Base-by-base conservation (phyloP, 2,329 filamentous ascomycete species). In the Ilyonectria sp. region DNA sequence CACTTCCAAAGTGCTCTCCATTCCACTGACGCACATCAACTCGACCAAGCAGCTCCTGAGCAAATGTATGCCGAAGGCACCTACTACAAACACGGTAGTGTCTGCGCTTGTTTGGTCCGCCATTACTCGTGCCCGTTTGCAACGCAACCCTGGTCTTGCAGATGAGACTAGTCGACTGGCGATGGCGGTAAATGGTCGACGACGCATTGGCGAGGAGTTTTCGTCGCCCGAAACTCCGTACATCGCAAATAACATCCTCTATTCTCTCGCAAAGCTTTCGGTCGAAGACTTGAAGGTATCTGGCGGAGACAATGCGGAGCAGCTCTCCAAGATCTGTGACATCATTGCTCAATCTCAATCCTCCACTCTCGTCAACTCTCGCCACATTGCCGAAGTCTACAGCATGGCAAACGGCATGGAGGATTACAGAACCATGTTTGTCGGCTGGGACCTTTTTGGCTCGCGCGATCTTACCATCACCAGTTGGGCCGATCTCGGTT, bases 381-480 rank as follows among this genome's bases (percentile, higher is more conserved):
- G 29, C 6, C 49, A 62, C 26, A 60, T 69, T 37, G 63, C 63
- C 35, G 44, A 69, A 31, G 55, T 69, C 13, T 66, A 26, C 49
- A 59, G 31, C 19, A 43, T 69, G 6, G 50, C 23, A 6, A 31
- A 23, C 10, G 15, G 37, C 6, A 11, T 59, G 10, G 29, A 29
- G 6, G 59, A 69, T 19, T 69, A 63, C n/a, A 40, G 59, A 3
- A 37, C 49, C 19, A 29, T 69, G 4, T 69, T 69, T 15, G 58
- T 65, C 8, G 66, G 63, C 26, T 69, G 63, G 66, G 63, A 66
- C 6, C 49, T 66, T 1, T 66, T 69, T 19, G 40, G 43, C 2
- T 56, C 47, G 5, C 47, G 49, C 13, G 59, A 69, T n/a, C 29
- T 69, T 8, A 63, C 67, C 3, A 62, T 69, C 11, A 63, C 59